Evolutionary conservation across 768 basidiomycete genomes (phyloP), one percentile per base, ranked within the genome.

Genomic region (Ramaria sp.): DNA sequence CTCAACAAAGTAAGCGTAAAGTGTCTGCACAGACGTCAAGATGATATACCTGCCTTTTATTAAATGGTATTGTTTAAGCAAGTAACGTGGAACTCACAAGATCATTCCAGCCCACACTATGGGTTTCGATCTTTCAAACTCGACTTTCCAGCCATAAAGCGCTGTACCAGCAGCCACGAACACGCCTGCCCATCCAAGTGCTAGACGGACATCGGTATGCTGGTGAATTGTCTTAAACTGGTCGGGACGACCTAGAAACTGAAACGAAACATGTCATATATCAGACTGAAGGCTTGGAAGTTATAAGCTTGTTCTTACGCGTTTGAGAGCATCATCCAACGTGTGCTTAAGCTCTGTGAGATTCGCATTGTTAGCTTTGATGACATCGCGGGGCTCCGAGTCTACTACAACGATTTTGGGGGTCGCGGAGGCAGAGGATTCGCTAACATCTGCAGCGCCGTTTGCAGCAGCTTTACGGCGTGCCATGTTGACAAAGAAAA

Each of bases 61-160:
- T 13, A 43, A 52, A 53, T 52, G 27, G 59, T 57, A 37, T 53
- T 45, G 57, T 39, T 59, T 20, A 54, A 57, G 13, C 47, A 24
- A 22, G 31, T 51, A 56, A 42, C 22, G 27, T 41, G 52, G 45
- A 31, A 79, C 89, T 66, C 70, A 88, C 91, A 83, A 58, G 55
- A 84, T 79, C 63, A 96, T 78, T 1, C 91, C 92, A 9, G 77
- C 75, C 77, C 83, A 85, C 19, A 95, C 81, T 33, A 80, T 81
- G 11, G 81, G 78, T 71, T 96, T 95, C 59, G 87, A 82, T 68
- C 84, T 79, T 69, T 95, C 89, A 68, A 95, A 98, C n/a, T 88
- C 86, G 46, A 85, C 73, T 64, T 86, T 84, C 70, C 84, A 91
- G 34, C 91, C 89, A 64, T 95, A 95, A 43, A 90, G 74, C 34